Percentiles rank a stretch among this genome's conserved stretches.
These are phyloP conservation scores for Beta macrorhiza DNA, from an alignment of 179 eudicot genomes.

Conservation along the genomic window DNA sequence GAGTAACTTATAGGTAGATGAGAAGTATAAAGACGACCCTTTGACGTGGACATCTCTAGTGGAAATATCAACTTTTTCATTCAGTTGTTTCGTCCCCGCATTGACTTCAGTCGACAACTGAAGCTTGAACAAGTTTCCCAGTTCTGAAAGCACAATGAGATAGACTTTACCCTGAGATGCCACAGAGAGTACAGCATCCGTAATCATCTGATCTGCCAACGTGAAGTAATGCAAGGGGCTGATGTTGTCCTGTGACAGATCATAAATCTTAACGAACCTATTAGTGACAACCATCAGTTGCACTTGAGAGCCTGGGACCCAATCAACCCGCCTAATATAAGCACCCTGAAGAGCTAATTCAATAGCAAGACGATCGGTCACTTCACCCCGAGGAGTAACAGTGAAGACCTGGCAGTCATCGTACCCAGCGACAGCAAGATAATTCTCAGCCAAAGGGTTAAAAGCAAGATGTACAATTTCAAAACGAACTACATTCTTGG, in stretches of 20 bases:
- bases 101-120: constrained; percentile 70
- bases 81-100: constrained; percentile 71
- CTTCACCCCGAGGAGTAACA: constrained; percentile 95
- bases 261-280: constrained; percentile 92
- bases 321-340: constrained; percentile 87
- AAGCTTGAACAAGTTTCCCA: constrained; percentile 78
- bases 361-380: constrained; percentile 89
- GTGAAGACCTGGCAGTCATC: constrained; percentile 99
- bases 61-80: constrained; percentile 61
- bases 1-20: constrained; percentile 73
- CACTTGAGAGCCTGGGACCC: constrained; percentile 99
- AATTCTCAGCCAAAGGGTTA: constrained; percentile 84
- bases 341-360: constrained; percentile 99
- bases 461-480: constrained; percentile 95
- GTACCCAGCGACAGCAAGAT: constrained; percentile 95
- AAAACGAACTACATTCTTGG: constrained; percentile 93
- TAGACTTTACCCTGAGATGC: constrained; percentile 75
- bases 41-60: constrained; percentile 51
- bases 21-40: constrained; percentile 84
- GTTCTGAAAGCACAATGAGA: constrained; percentile 81
- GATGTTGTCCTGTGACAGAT: constrained; percentile 92
- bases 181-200: constrained; percentile 75
- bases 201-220: constrained; percentile 70
- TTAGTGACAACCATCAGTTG: constrained; percentile 97
- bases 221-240: constrained; percentile 95